Conservation (phyloP, 2,329 filamentous ascomycete genomes). For the Zasmidium citrigriseum region DNA sequence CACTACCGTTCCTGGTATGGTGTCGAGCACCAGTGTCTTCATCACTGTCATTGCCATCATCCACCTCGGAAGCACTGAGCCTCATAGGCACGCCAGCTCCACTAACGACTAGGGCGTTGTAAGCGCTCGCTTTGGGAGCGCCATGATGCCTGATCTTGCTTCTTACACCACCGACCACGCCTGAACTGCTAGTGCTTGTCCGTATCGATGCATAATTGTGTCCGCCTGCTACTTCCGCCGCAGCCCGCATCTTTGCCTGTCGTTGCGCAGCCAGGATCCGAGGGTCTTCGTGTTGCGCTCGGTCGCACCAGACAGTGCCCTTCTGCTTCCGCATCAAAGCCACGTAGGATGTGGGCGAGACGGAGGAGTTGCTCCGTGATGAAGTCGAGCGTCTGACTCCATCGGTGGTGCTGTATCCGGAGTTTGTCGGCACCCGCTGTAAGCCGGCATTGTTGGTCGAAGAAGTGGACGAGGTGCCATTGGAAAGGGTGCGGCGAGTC, state of each 20-base stretch:
- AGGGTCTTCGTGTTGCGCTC: constrained; percentile 88
- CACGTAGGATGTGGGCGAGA: constrained; percentile 77
- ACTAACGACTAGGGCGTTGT: constrained; percentile 72
- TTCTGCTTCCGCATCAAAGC: constrained; percentile 96
- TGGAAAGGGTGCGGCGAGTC: constrained; percentile 63
- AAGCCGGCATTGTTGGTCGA: constrained; percentile 52
- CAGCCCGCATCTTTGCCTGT: constrained; percentile 82
- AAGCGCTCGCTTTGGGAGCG: constrained; percentile 75
- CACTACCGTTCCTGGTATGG: constrained; percentile 73
- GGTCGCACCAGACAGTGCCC: constrained; percentile 97
- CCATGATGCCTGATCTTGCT: constrained; percentile 89
- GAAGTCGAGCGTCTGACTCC: constrained; percentile 73
- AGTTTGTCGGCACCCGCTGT: constrained; percentile 51
- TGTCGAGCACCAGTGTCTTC: constrained; percentile 59
- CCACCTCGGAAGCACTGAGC: constrained; percentile 91
- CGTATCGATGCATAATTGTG: constrained; percentile 35
- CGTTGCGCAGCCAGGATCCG: constrained; percentile 78
- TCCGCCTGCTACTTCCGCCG: constrained; percentile 76
- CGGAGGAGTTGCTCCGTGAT: constrained; percentile 64
- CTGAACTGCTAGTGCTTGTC: constrained; percentile 36
- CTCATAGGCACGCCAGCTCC: constrained; percentile 86
- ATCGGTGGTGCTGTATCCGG: constrained; percentile 25
- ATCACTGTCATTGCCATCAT: constrained; percentile 75
- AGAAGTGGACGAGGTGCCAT: constrained; percentile 70
- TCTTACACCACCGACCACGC: constrained; percentile 57